Evolutionary conservation across 2,329 filamentous ascomycete species (phyloP), one percentile per base, ranked within the genome.

Genomic region (Diaporthe helianthi): DNA sequence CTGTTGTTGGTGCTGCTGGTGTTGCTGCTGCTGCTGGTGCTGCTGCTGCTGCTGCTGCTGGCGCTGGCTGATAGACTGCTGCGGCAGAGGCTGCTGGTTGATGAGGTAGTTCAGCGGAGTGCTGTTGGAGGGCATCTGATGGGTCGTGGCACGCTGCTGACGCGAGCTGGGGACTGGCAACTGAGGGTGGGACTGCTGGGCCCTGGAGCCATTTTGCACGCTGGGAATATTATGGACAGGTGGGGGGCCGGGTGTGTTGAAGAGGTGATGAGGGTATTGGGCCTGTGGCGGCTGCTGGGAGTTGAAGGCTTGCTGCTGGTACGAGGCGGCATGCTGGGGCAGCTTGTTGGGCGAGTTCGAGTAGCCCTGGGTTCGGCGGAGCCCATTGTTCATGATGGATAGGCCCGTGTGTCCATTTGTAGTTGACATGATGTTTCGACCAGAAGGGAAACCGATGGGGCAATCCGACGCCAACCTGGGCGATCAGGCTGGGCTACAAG

Each of bases 381-480:
- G 74, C 76, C 79, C 78, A 74, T 78, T 79, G 75, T 83, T 81
- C 67, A 84, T 80, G 73, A 87, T 88, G 74, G 80, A 80, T 74
- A 88, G 81, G 77, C 84, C 84, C 71, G 84, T 79, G 78, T 87
- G 85, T 76, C 81, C 79, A 75, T 86, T 87, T 70, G 84, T 74
- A 55, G 77, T 76, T 70, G 79, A 79, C 76, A 76, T 79, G 73
- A 61, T 71, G 72, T 65, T 65, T 38, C 47, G 54, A 65, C 55
- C 60, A 69, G 36, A 53, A 65, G 22, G 46, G 55, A 53, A 58
- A 33, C 38, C 46, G 31, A 49, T 31, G 41, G 41, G 44, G 17
- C 17, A 54, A 51, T 47, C 46, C 41, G 41, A 47, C 54, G 61
- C 36, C 33, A 53, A 19, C 52, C 10, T 51, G 33, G 44, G 58